phyloP scores from a whole-genome alignment of 768 basidiomycete genomes.

The Trametes villosa region DNA sequence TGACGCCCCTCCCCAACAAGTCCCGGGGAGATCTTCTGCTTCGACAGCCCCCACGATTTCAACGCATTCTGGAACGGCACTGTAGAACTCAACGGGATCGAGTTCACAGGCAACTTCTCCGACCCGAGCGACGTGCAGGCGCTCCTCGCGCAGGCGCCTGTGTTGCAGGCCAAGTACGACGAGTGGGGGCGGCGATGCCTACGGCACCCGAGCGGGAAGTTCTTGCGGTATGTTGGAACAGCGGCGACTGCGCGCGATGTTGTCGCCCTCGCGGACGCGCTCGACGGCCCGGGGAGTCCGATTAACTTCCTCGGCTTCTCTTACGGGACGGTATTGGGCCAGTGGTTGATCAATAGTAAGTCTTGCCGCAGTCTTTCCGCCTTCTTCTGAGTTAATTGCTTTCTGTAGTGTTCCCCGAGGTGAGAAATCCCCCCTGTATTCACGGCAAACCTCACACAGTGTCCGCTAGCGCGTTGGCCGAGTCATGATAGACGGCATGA shows the following conservation, averaged over 20 bases:
- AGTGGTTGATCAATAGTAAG: slow-evolving; percentile 12
- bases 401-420: slow-evolving; percentile 17
- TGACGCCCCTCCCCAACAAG: neutral
- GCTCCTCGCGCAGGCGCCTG: slow-evolving; percentile 5
- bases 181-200: slow-evolving; percentile 2
- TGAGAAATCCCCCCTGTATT: neutral
- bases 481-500: slow-evolving; percentile 13
- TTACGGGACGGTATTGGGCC: slow-evolving; percentile 13
- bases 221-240: slow-evolving; percentile 13
- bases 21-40: slow-evolving; percentile 14
- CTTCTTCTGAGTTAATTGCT: neutral
- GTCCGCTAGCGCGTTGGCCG: slow-evolving; percentile 8
- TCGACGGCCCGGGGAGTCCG: slow-evolving; percentile 7
- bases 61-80: slow-evolving; percentile 10
- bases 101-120: slow-evolving; percentile 9
- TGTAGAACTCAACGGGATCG: slow-evolving; percentile 5
- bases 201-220: neutral
- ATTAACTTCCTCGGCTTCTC: slow-evolving; percentile 14
- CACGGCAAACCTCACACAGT: neutral
- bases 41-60: slow-evolving; percentile 6
- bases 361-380: neutral
- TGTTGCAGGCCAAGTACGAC: slow-evolving; percentile 13
- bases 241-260: slow-evolving; percentile 13
- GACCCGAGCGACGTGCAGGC: neutral
- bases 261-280: slow-evolving; percentile 13